phyloP scores from a whole-genome alignment of 148 eudicot genomes.

The Rhododendron simsii region DNA sequence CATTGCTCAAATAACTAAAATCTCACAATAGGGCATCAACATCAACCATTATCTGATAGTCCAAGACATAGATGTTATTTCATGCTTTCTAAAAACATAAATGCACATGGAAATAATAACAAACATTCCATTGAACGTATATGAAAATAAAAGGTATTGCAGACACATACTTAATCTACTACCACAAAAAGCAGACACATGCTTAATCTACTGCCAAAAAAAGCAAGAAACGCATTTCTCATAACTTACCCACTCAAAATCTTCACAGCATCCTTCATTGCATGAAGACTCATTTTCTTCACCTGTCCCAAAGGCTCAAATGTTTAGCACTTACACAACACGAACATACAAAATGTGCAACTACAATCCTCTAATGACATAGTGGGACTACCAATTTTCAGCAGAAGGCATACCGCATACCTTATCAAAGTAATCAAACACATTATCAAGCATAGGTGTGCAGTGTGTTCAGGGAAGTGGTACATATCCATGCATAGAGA shows the following conservation, averaged over 20 bases:
- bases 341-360: neutral
- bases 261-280: slow-evolving; percentile 21
- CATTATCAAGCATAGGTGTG: neutral
- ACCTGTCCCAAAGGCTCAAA: slow-evolving; percentile 19
- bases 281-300: slow-evolving; percentile 31
- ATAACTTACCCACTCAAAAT: slow-evolving; percentile 13
- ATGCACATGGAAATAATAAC: neutral
- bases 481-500: neutral
- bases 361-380: neutral
- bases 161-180: neutral
- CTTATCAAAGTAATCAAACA: neutral
- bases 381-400: neutral
- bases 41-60: neutral
- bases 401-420: neutral
- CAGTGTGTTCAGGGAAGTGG: neutral
- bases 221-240: neutral
- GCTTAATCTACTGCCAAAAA: neutral
- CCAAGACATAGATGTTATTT: neutral
- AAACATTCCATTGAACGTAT: neutral
- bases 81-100: neutral
- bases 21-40: neutral
- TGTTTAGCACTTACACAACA: slow-evolving; percentile 2
- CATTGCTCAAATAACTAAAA: neutral
- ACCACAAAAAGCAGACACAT: neutral
- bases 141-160: neutral